A percentile compares a stretch with the other conserved stretches of the same genome.
Evolutionary conservation across 768 basidiomycete genomes (phyloP).

Genomic region (Tulasnella sp.): DNA sequence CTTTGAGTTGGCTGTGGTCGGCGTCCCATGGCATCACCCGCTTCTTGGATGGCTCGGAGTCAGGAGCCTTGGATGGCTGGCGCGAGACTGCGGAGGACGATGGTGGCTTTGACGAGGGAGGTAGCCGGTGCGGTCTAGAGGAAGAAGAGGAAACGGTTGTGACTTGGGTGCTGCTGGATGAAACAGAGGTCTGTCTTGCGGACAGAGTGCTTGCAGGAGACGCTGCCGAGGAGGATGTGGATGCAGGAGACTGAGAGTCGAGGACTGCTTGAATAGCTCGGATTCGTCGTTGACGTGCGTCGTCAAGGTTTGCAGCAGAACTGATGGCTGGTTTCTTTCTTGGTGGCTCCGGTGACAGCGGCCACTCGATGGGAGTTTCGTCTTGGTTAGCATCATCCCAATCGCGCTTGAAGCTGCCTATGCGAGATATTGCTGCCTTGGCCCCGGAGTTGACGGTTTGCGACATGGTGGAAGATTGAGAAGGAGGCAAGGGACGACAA

Average conservation of each 20-base stretch:
- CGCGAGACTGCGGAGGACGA: background rate
- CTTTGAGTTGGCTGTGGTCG: slow-evolving; percentile 1
- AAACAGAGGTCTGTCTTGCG: background rate
- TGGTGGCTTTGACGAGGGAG: background rate
- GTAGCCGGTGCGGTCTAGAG: background rate
- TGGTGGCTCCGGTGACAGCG: background rate
- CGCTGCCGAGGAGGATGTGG: background rate
- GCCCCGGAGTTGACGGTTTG: background rate
- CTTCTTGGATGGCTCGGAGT: background rate
- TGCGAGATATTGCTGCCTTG: background rate
- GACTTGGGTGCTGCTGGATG: background rate
- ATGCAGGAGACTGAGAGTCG: background rate
- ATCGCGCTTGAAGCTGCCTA: slow-evolving; percentile 12
- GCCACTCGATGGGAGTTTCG: background rate
- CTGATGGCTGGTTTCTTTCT: background rate
- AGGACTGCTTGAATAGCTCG: slow-evolving; percentile 7
- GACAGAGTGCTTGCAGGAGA: background rate
- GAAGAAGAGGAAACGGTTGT: background rate
- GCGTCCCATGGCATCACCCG: slow-evolving; percentile 1
- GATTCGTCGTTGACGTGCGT: background rate
- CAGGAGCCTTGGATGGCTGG: background rate
- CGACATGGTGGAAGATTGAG: background rate
- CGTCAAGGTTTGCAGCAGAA: background rate
- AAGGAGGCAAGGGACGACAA: too few relatives aligned
- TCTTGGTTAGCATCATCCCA: slow-evolving; percentile 6